Evolutionary conservation across 371 early-diverging fungal species (phyloP).

Genomic region (Mucor irregularis): DNA sequence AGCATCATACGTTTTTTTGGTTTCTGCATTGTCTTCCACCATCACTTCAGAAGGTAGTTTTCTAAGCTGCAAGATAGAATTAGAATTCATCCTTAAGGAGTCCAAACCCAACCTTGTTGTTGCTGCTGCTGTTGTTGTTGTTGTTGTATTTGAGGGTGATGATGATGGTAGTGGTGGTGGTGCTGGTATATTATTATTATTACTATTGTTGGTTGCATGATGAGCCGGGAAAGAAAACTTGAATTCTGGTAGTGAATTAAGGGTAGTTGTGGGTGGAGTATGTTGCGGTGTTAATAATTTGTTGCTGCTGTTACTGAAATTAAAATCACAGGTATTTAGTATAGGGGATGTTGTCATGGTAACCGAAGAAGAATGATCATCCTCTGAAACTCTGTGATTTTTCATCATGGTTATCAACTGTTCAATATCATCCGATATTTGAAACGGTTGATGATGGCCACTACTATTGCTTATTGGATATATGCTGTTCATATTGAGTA

Average conservation of each 20-base stretch:
- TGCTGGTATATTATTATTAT: too few species aligned
- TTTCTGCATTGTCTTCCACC: too few species aligned
- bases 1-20: neutral
- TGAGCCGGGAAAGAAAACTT: slow-evolving; percentile 22
- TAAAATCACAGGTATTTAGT: neutral
- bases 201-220: too few species aligned
- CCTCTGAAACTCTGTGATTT: slow-evolving; percentile 29
- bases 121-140: neutral
- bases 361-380: slow-evolving; percentile 3
- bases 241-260: slow-evolving; percentile 17
- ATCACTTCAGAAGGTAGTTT: too few species aligned
- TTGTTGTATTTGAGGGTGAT: neutral
- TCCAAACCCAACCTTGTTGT: neutral
- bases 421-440: slow-evolving; percentile 24
- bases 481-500: slow-evolving; percentile 2
- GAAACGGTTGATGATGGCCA: too few species aligned
- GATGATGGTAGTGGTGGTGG: too few species aligned
- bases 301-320: neutral
- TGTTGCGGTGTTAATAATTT: neutral
- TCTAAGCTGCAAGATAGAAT: too few species aligned
- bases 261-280: neutral
- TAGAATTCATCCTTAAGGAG: neutral
- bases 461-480: neutral
- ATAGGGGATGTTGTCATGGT: too few species aligned
- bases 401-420: slow-evolving; percentile 30